phyloP scores from a whole-genome alignment of 768 basidiomycete genomes.

The Hypholoma sublateritium region DNA sequence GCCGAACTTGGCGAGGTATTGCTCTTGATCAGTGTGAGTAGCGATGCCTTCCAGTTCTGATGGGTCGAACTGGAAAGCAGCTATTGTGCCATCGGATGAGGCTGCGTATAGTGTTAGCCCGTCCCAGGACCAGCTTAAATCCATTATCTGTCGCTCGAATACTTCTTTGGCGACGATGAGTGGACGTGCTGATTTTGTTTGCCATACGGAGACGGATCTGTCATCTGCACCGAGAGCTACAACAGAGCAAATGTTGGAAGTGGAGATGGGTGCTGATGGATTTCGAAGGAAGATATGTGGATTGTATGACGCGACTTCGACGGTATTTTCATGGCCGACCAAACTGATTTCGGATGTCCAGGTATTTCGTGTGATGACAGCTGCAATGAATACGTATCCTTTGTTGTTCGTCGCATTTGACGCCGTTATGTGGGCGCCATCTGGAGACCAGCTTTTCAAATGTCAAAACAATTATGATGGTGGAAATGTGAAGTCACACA shows the following conservation, averaged over 20 bases:
- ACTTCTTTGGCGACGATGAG: constrained; percentile 92
- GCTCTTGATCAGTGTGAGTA: constrained; percentile 67
- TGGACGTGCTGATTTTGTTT: constrained; percentile 89
- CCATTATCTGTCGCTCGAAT: constrained; percentile 93
- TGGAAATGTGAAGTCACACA: constrained; percentile 24
- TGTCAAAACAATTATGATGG: neutral
- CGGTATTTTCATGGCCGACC: constrained; percentile 96
- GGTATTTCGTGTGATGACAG: constrained; percentile 85
- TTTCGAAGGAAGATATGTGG: constrained; percentile 92
- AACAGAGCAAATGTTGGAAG: constrained; percentile 86
- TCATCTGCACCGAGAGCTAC: constrained; percentile 95
- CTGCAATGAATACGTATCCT: constrained; percentile 96
- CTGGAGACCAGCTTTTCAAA: constrained; percentile 87
- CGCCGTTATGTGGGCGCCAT: constrained; percentile 97
- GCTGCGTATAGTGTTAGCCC: constrained; percentile 91
- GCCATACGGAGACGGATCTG: constrained; percentile 93
- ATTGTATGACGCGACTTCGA: constrained; percentile 96
- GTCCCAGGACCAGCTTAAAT: constrained; percentile 94
- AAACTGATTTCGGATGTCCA: constrained; percentile 94
- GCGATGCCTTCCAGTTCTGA: constrained; percentile 83
- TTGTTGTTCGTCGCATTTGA: constrained; percentile 97
- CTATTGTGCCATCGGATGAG: constrained; percentile 94
- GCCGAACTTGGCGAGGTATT: constrained; percentile 81
- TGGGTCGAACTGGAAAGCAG: constrained; percentile 80
- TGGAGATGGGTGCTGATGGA: constrained; percentile 61